These are phyloP conservation scores for Zygosaccharomyces sapae DNA, from an alignment of 1,139 yeast species.

Conservation along the genomic window DNA sequence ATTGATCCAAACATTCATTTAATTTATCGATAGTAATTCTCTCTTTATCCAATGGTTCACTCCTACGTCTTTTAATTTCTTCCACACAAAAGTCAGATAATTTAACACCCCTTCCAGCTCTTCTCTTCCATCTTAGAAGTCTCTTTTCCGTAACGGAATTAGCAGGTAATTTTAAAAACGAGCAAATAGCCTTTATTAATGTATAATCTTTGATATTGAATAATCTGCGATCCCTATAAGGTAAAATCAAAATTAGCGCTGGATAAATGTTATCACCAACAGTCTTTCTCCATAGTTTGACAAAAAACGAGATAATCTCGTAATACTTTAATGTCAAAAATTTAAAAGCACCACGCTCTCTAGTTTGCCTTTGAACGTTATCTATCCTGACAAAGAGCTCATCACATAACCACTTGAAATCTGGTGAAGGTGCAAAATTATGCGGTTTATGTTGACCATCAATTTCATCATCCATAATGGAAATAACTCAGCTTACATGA, in stretches of 20 bases:
- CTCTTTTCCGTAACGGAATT: slow-evolving; percentile 47
- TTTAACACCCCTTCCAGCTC: slow-evolving; percentile 36
- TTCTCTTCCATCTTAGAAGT: slow-evolving; percentile 45
- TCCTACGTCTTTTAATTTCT: slow-evolving; percentile 41
- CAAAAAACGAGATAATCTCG: slow-evolving; percentile 40
- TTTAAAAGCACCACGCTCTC: slow-evolving; percentile 17
- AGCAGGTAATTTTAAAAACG: slow-evolving; percentile 47
- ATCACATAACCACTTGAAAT: slow-evolving; percentile 38
- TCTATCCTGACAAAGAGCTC: slow-evolving; percentile 34
- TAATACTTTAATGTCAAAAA: slow-evolving; percentile 22
- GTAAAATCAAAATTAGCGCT: slow-evolving; percentile 57
- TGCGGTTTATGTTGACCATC: slow-evolving; percentile 16
- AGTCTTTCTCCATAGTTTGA: slow-evolving; percentile 57
- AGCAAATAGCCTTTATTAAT: slow-evolving; percentile 45
- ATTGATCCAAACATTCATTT: slow-evolving; percentile 54
- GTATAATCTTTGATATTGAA: slow-evolving; percentile 53
- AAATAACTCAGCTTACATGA: background rate
- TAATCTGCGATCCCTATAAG: slow-evolving; percentile 53
- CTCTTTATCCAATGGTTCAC: slow-evolving; percentile 33
- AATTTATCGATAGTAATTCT: slow-evolving; percentile 54
- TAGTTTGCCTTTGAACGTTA: slow-evolving; percentile 13
- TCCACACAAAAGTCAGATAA: slow-evolving; percentile 42
- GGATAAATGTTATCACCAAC: slow-evolving; percentile 73
- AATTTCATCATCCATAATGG: background rate
- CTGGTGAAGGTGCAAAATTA: slow-evolving; percentile 38